Evolutionary conservation across 2,329 filamentous ascomycete species (phyloP), one percentile per base, ranked within the genome.

Genomic region (Exophiala aquamarina): DNA sequence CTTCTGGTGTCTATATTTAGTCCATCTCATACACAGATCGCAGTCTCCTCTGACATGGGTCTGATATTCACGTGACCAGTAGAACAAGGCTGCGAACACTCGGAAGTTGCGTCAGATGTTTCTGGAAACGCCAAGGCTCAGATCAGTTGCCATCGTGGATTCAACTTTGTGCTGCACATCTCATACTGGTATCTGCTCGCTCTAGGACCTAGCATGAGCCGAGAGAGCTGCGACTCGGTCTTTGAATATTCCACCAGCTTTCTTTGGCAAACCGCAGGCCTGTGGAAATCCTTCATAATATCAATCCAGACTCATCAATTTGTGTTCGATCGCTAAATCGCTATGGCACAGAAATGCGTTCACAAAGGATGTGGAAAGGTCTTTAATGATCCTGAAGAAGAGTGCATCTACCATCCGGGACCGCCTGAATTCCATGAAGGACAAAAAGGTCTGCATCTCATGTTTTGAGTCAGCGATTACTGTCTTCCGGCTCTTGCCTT

Each of bases 381-480:
- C 56, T 97, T 89, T 70, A 83, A 84, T 39, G 86, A 96, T 67
- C 71, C 84, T 8, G 82, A 89, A 33, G 92, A 95, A 68, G 78
- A 84, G 59, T 98, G 93, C 72, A 73, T 82, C 60, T 97, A 96
- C 73, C 93, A 98, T 71, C 89, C 92, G 34, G 91, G 91, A 47
- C 89, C 91, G 56, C 93, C 93, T 36, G 78, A 93, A 66, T 98
- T 98, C 69, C 93, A 97, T 68, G 93, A 98, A 73, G 93, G 93
- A 52, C 92, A 96, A 72, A 97, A 98, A 83, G 93, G 92, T 95
- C 75, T 66, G 72, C 8, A 26, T 21, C 3, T n/a, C 18, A 36
- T n/a, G 10, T 4, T 6, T 26, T 26, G 23, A 26, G 11, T 26
- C 11, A 11, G 6, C 23, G n/a, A n/a, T n/a, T n/a, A n/a, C n/a